These are phyloP conservation scores for Phytophthora macrochlamydospora DNA, from an alignment of 352 stramenopile genomes.

Conservation along the genomic window DNA sequence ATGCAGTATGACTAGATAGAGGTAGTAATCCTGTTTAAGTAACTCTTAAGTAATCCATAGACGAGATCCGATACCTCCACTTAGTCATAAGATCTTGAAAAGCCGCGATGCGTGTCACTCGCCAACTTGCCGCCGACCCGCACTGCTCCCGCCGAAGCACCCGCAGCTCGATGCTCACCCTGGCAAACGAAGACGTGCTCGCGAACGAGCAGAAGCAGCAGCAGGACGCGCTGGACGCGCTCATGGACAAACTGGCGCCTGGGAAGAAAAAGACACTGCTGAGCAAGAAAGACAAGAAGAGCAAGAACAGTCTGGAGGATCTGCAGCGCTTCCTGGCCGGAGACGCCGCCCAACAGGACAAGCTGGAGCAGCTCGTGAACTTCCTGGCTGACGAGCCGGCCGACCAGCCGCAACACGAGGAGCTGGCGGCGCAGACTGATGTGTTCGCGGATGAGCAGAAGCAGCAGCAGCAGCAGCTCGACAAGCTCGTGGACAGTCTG, in stretches of 20 bases:
- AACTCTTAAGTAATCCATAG: not conserved
- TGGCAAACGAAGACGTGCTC: slow-evolving; percentile 18
- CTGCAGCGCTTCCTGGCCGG: slow-evolving; percentile 25
- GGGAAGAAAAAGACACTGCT: no score
- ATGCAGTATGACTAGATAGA: no score
- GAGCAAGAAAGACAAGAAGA: not conserved
- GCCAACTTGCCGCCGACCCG: not conserved
- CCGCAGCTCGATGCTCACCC: not conserved
- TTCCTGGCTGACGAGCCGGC: slow-evolving; percentile 19
- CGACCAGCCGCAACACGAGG: slow-evolving; percentile 5
- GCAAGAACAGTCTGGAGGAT: not conserved
- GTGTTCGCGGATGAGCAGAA: slow-evolving; percentile 31
- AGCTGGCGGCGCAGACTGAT: slow-evolving; percentile 8
- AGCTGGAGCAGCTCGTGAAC: slow-evolving; percentile 33
- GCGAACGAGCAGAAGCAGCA: slow-evolving; percentile 25
- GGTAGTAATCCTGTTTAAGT: no score
- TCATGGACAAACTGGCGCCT: slow-evolving; percentile 22
- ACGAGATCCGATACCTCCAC: slow-evolving; percentile 8
- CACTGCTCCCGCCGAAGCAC: not conserved
- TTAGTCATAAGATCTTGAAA: slow-evolving; percentile 22
- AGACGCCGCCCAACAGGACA: slow-evolving; percentile 18
- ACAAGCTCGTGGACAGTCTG: slow-evolving; percentile 25
- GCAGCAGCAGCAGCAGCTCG: slow-evolving; percentile 19
- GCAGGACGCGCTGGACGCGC: slow-evolving; percentile 24
- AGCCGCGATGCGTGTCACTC: slow-evolving; percentile 11